Base-by-base conservation (phyloP, 495 filamentous ascomycete species). In the Lasiosphaeriaceae sp. region DNA sequence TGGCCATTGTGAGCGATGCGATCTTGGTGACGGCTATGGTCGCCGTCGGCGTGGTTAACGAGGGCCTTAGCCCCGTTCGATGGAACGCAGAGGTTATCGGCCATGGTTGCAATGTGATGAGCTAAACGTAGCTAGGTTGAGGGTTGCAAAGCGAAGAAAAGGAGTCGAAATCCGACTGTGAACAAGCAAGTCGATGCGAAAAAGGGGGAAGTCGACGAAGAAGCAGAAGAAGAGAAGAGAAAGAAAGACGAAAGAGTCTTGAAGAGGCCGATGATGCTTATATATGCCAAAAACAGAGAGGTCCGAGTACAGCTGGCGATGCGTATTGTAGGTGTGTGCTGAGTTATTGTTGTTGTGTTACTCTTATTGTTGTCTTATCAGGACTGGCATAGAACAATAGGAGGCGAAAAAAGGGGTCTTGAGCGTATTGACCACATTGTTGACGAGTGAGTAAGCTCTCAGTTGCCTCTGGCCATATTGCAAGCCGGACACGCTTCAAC, bases 41-140 rank as follows among this genome's bases (percentile, higher is more conserved):
- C 90, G 47, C 84, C 80, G 11, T 85, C 80, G 4, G 84, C 77
- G 73, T 96, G 92, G 61, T 92, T 88, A 62, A 90, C 83, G 62
- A 96, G 87, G 64, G 82, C 89, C 66, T 94, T 88, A 39, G 94
- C 83, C 58, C 90, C 84, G 72, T 92, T 96, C 11, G 92, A 92
- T 22, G 93, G 91, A 44, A 93, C 90, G 71, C 93, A 97, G 50
- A 96, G 78, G 56, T 80, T 80, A 68, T 95, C 90, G 47, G 86
- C 78, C 92, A 96, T 95, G 5, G 71, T 49, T 11, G 22, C 1
- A 16, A 1, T 11, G 3, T 20, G 7, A 14, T 9, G 45, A 22
- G 23, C 45, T 31, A 4, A 8, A 50, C 12, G 4, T 22, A 24
- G 22, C 19, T 2, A 11, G 31, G 47, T 16, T 43, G 39, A 14